Evolutionary conservation across 2,329 filamentous ascomycete genomes (phyloP).

Genomic region (Catunica adiposa): DNA sequence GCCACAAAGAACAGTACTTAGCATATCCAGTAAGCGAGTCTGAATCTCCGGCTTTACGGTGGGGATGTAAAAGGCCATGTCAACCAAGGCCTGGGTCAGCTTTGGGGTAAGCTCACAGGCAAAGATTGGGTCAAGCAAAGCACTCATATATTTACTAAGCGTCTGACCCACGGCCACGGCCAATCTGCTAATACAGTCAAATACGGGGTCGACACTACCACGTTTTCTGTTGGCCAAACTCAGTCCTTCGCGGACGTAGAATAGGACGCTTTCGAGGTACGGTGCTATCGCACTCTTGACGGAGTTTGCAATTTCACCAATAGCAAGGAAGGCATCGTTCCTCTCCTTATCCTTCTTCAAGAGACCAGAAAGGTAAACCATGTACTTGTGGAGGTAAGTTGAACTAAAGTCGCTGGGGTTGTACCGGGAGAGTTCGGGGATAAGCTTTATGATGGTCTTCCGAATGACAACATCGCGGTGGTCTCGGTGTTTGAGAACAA

Average conservation of each 20-base stretch:
- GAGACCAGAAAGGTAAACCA: constrained; percentile 88
- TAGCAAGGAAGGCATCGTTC: constrained; percentile 86
- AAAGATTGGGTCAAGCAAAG: constrained; percentile 87
- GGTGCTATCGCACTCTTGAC: constrained; percentile 90
- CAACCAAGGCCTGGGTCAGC: constrained; percentile 84
- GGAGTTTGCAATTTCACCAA: constrained; percentile 89
- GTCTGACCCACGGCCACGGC: constrained; percentile 91
- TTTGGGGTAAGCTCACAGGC: constrained; percentile 88
- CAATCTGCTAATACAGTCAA: constrained; percentile 93
- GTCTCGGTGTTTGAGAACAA: constrained; percentile 82
- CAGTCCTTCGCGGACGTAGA: constrained; percentile 83
- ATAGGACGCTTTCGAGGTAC: constrained; percentile 84
- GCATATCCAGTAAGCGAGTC: constrained; percentile 81
- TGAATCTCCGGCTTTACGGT: constrained; percentile 87
- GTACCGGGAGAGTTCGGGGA: constrained; percentile 85
- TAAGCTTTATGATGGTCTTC: constrained; percentile 76
- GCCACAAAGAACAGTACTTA: constrained; percentile 84
- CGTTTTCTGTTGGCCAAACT: constrained; percentile 57
- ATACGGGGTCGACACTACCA: constrained; percentile 61
- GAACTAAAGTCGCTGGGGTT: constrained; percentile 79
- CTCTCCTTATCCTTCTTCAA: constrained; percentile 89
- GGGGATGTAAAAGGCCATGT: constrained; percentile 98
- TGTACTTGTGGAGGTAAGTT: constrained; percentile 82
- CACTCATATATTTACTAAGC: constrained; percentile 95
- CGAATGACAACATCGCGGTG: constrained; percentile 77